Percentiles rank a stretch among this genome's conserved stretches.
phyloP scores from a whole-genome alignment of 139 green algal genomes.

The Chlorella ohadii region DNA sequence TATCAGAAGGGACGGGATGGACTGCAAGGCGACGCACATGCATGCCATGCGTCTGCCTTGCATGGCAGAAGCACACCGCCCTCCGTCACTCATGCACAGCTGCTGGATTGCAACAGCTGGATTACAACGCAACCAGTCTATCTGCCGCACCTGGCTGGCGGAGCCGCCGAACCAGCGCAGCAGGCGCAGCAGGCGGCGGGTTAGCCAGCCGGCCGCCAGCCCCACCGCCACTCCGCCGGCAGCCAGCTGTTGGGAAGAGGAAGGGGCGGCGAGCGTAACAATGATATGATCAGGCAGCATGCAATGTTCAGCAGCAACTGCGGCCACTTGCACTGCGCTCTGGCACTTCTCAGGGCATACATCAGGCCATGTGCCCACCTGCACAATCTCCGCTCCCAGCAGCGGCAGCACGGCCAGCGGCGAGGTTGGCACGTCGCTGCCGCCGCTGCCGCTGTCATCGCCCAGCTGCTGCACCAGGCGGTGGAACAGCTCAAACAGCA shows the following conservation, averaged over 20 bases:
- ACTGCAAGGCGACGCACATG: no score
- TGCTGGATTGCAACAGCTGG: no score
- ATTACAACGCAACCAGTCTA: no score
- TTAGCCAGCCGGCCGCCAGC: conserved; percentile 55
- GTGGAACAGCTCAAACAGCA: conserved; percentile 82
- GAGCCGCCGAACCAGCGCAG: conserved; percentile 52
- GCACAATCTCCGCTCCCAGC: background rate
- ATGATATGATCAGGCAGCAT: no score
- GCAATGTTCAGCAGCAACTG: no score
- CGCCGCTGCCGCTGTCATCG: background rate
- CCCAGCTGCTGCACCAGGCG: conserved; percentile 31
- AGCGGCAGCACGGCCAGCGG: conserved; percentile 18
- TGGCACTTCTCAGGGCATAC: no score
- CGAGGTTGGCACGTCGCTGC: background rate
- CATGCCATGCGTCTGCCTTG: no score
- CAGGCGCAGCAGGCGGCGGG: conserved; percentile 53
- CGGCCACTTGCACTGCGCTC: no score
- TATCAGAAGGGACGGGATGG: no score
- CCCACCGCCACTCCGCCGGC: conserved; percentile 65
- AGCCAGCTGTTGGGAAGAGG: background rate
- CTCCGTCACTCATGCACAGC: no score
- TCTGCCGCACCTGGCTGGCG: background rate
- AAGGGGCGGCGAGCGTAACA: no score
- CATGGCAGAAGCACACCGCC: no score
- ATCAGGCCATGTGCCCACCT: background rate